Evolutionary conservation across 805 yeast genomes (phyloP).

Genomic region (Starmerella geochares): DNA sequence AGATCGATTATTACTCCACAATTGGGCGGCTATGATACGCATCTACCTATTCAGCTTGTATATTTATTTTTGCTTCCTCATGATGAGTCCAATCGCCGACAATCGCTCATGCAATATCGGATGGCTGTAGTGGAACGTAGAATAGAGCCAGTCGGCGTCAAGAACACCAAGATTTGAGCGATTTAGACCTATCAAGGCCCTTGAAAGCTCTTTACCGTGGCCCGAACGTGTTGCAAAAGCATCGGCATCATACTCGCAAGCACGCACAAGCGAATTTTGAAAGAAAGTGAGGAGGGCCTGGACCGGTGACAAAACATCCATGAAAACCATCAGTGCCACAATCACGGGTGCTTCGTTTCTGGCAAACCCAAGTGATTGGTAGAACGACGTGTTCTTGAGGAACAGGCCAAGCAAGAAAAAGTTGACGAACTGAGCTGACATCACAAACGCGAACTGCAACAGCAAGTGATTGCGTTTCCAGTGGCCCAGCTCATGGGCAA

Average conservation of each 20-base stretch:
- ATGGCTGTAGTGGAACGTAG: slow-evolving; percentile 81
- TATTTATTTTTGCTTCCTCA: not conserved
- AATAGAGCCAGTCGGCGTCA: slow-evolving; percentile 81
- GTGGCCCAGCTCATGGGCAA: slow-evolving; percentile 98
- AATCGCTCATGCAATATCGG: slow-evolving; percentile 89
- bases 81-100: slow-evolving; percentile 43
- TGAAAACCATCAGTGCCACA: slow-evolving; percentile 71
- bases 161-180: slow-evolving; percentile 75
- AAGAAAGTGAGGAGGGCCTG: slow-evolving; percentile 57
- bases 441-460: slow-evolving; percentile 57
- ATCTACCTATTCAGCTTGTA: not conserved
- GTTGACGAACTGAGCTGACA: slow-evolving; percentile 51
- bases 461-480: slow-evolving; percentile 87
- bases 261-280: slow-evolving; percentile 65
- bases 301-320: slow-evolving; percentile 67
- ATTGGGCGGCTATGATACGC: too few relatives aligned
- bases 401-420: slow-evolving; percentile 72
- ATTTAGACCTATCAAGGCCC: slow-evolving; percentile 63
- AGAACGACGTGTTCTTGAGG: slow-evolving; percentile 68
- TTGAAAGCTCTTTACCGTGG: slow-evolving; percentile 54
- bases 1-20: too few relatives aligned
- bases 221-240: slow-evolving; percentile 70
- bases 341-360: slow-evolving; percentile 53
- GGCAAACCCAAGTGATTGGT: slow-evolving; percentile 65
- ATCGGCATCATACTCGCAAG: slow-evolving; percentile 90